phyloP scores from a whole-genome alignment of 1,284 basidiomycete species.

The Malassezia slooffiae region DNA sequence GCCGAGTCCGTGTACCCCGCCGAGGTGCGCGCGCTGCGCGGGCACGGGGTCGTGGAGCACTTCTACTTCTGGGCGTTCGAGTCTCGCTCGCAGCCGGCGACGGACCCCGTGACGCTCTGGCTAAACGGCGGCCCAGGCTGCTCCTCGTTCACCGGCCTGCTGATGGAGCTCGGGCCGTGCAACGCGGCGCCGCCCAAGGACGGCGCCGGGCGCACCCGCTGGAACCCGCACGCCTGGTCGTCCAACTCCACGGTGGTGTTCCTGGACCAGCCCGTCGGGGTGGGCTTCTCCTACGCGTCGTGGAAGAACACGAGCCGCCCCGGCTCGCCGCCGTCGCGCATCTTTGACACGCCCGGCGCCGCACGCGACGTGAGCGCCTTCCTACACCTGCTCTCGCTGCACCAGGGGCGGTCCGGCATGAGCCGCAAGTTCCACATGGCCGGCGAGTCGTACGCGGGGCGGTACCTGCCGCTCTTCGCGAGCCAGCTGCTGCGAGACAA shows the following conservation, averaged over 20 bases:
- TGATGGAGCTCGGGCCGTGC: slow-evolving; percentile 45
- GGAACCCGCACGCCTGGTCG: slow-evolving; percentile 40
- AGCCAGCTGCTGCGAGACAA: slow-evolving; percentile 39
- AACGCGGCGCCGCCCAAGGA: slow-evolving; percentile 25
- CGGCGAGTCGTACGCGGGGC: slow-evolving; percentile 41
- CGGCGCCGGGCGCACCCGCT: slow-evolving; percentile 24
- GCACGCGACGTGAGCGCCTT: slow-evolving; percentile 41
- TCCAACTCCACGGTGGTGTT: slow-evolving; percentile 40
- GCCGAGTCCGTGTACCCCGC: background rate
- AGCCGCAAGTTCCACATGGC: slow-evolving; percentile 34
- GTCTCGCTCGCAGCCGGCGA: slow-evolving; percentile 31
- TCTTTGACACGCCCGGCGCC: slow-evolving; percentile 27
- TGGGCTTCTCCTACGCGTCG: slow-evolving; percentile 40
- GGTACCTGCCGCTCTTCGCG: slow-evolving; percentile 38
- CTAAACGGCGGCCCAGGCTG: slow-evolving; percentile 43
- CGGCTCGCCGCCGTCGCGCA: slow-evolving; percentile 29
- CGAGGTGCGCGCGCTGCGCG: background rate
- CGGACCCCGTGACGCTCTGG: slow-evolving; percentile 41
- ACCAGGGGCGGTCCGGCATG: slow-evolving; percentile 14
- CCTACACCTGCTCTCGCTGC: slow-evolving; percentile 37
- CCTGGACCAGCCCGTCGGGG: slow-evolving; percentile 43
- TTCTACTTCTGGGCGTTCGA: slow-evolving; percentile 47
- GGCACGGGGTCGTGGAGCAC: slow-evolving; percentile 35
- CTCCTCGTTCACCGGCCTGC: slow-evolving; percentile 35
- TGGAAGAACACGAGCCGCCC: slow-evolving; percentile 33